Evolutionary conservation across 208 protist species (phyloP), one percentile per base, ranked within the genome.

Genomic region (Strigomonas oncopelti): DNA sequence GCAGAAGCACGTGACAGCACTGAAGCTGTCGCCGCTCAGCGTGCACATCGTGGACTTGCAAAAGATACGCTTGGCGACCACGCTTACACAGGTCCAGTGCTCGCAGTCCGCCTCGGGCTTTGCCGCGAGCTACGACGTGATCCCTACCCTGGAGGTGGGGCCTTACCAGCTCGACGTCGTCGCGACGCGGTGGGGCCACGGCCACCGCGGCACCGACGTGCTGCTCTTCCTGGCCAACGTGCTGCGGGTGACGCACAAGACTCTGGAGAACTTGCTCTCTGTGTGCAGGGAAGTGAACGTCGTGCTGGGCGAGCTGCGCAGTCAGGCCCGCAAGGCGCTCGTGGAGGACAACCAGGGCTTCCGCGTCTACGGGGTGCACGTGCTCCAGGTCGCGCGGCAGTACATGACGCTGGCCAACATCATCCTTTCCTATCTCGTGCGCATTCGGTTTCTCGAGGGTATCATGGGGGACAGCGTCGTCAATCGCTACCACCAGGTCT

Each of bases 171-270:
- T 78, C 27, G 51, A 71, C 27, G 3, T 73, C 27, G 52, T 36
- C 24, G 52, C 65, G 9, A 61, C 55, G 22, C 75, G 77, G 34
- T 85, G 75, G 75, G 65, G 65, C 3, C 36, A 59, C 9, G 45
- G 25, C 31, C 53, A 72, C 27, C 65, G 65, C 24, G 76, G 73
- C 36, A 56, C 73, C 45, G 34, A 65, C 4, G 63, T 70, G 36
- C 70, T 85, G n/a, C 67, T 75, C 22, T 76, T 85, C n/a, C 71
- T 81, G 13, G 61, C 69, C 25, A 82, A 77, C 61, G 53, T 71
- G 24, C 59, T 77, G 20, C 72, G 77, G 24, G 45, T 85, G 0
- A 58, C 71, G 0, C 61, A 76, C 28, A 64, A 53, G 5, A 65
- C 77, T 18, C 29, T 77, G 27, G 57, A 82, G 11, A 36, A 73